phyloP scores from a whole-genome alignment of 73 alveolate species.

The Stentor roeselii region DNA sequence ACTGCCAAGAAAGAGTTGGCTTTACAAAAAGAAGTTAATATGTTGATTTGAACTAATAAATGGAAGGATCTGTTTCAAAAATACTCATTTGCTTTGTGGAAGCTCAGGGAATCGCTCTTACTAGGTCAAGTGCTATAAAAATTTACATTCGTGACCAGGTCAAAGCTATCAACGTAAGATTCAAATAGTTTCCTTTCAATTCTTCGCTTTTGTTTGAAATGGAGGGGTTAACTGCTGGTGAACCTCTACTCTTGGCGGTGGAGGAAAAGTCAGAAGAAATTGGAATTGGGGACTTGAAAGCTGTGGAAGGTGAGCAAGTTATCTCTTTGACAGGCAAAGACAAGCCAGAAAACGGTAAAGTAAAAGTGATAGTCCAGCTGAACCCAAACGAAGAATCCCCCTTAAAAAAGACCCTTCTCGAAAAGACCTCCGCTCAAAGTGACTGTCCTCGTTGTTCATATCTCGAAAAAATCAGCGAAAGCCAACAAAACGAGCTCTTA shows the following conservation, averaged over 20 bases:
- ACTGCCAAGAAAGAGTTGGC: neutral
- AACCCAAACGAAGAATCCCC: neutral
- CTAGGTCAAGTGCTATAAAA: neutral
- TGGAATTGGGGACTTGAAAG: slow-evolving; percentile 2
- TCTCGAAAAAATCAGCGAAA: neutral
- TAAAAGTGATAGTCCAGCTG: neutral
- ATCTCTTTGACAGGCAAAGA: neutral
- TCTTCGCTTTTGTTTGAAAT: neutral
- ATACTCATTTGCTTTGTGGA: neutral
- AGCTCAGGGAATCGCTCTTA: neutral
- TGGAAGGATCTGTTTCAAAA: neutral
- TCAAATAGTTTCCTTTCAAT: slow-evolving; percentile 13
- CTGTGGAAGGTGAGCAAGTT: neutral
- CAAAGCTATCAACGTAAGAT: neutral
- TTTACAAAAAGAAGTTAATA: too few relatives aligned
- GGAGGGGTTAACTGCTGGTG: neutral
- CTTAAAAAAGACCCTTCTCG: neutral
- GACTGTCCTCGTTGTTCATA: slow-evolving; percentile 12
- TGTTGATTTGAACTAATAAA: neutral
- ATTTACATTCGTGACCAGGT: slow-evolving; percentile 5
- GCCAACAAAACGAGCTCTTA: slow-evolving; percentile 13
- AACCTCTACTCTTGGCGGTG: neutral
- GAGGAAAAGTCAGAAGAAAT: slow-evolving; percentile 2
- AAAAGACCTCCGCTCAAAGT: neutral
- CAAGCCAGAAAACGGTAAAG: neutral